A percentile compares a stretch with the other conserved stretches of the same genome.
Evolutionary conservation across 2,329 filamentous ascomycete genomes (phyloP).

Genomic region (Trichoderma citrinoviride): DNA sequence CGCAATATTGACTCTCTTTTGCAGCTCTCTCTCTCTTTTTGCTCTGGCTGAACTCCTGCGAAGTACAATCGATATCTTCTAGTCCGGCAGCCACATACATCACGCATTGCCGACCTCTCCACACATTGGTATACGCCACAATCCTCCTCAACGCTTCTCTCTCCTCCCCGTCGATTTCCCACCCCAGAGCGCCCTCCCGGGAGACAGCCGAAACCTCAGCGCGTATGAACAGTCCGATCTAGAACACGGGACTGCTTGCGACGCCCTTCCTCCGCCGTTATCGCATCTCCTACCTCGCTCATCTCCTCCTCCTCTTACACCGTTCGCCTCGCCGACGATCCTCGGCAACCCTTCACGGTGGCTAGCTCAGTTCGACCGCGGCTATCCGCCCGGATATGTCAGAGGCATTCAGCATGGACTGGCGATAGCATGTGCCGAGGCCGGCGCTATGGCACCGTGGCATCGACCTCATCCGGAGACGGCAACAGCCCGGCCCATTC

Average conservation of each 20-base stretch:
- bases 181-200: neutral
- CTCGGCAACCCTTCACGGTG: constrained; percentile 33
- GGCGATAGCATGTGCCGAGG: constrained; percentile 39
- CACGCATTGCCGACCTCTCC: neutral
- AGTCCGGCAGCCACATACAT: no score
- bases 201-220: neutral
- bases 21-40: neutral
- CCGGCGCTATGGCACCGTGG: constrained; percentile 37
- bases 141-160: no score
- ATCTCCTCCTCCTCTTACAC: neutral
- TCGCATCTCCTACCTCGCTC: neutral
- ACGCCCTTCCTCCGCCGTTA: neutral
- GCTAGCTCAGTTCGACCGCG: constrained; percentile 41
- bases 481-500: constrained; percentile 27
- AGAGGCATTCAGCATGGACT: constrained; percentile 39
- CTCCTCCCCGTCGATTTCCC: neutral
- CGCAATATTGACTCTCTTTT: neutral
- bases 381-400: constrained; percentile 44
- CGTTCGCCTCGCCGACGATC: neutral
- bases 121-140: neutral
- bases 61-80: no score
- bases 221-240: neutral
- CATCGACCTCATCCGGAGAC: constrained; percentile 14
- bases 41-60: no score
- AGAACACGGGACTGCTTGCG: neutral